phyloP scores from a whole-genome alignment of 352 stramenopile genomes.

The Phytophthora meadii region DNA sequence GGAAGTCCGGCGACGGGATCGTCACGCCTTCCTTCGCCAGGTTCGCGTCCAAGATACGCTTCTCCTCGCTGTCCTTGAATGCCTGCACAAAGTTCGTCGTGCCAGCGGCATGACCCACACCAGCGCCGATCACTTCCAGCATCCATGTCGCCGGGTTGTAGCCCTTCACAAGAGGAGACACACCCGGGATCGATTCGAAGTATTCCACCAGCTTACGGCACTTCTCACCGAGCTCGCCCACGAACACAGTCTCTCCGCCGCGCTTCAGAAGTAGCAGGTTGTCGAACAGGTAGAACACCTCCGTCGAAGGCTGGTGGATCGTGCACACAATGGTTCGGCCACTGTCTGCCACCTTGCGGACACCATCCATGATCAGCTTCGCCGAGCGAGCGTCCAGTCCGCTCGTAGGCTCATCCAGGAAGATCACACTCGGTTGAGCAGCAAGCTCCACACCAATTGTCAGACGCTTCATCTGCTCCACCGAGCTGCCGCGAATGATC shows the following conservation, averaged over 20 bases:
- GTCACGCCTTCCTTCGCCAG: conserved; percentile 46
- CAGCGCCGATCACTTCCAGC: conserved; percentile 51
- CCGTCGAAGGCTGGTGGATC: conserved; percentile 90
- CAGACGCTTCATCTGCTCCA: conserved; percentile 49
- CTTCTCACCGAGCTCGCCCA: conserved; percentile 53
- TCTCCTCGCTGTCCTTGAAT: conserved; percentile 37
- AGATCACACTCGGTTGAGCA: conserved; percentile 76
- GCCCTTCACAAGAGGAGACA: conserved; percentile 31
- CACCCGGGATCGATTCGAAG: conserved; percentile 37
- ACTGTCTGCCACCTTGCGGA: conserved; percentile 77
- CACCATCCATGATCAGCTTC: conserved; percentile 76
- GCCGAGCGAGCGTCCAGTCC: conserved; percentile 78
- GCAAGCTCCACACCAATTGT: conserved; percentile 80
- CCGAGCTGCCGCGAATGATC: conserved; percentile 41
- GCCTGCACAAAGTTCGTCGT: conserved; percentile 45
- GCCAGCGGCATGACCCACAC: conserved; percentile 21
- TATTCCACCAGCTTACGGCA: conserved; percentile 39
- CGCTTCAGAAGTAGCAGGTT: conserved; percentile 52
- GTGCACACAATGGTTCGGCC: conserved; percentile 85
- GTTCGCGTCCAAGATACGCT: conserved; percentile 25
- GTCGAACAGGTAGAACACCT: conserved; percentile 90
- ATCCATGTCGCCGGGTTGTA: conserved; percentile 74
- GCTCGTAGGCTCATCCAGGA: conserved; percentile 74
- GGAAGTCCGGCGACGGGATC: conserved; percentile 34
- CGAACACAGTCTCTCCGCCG: conserved; percentile 56